Conservation (phyloP, 805 yeast species). For the Cyberlindnera galapagoensis region DNA sequence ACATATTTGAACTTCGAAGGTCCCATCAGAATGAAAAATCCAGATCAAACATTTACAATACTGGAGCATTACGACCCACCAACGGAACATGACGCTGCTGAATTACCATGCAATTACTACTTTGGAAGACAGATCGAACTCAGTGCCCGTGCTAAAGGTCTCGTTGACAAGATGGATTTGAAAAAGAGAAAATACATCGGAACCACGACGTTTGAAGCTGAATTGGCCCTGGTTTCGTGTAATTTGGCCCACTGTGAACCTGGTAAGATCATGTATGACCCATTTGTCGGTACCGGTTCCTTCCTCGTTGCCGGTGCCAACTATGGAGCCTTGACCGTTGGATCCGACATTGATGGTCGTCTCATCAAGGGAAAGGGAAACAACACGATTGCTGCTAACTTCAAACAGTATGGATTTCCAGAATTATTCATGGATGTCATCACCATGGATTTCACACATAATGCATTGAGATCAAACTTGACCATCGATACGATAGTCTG, state of each 20-base stretch:
- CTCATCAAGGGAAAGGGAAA: slow-evolving; percentile 63
- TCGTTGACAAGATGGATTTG: slow-evolving; percentile 74
- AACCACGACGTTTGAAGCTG: slow-evolving; percentile 96
- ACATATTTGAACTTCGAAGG: slow-evolving; percentile 68
- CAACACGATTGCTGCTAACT: slow-evolving; percentile 56
- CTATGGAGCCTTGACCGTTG: slow-evolving; percentile 73
- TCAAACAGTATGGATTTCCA: slow-evolving; percentile 62
- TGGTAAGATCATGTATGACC: slow-evolving; percentile 76
- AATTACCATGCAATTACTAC: slow-evolving; percentile 49
- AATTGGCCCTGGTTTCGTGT: slow-evolving; percentile 78
- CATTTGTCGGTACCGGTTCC: slow-evolving; percentile 96
- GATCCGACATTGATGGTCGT: slow-evolving; percentile 89
- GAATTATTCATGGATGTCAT: slow-evolving; percentile 62
- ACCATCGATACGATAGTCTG: slow-evolving; percentile 77
- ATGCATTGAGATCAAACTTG: slow-evolving; percentile 61
- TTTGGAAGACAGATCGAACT: slow-evolving; percentile 69
- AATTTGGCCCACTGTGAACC: slow-evolving; percentile 72
- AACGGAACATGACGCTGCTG: slow-evolving; percentile 35
- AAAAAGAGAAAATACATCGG: slow-evolving; percentile 84
- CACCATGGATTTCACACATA: slow-evolving; percentile 94
- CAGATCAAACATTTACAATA: slow-evolving; percentile 64
- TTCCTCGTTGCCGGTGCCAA: slow-evolving; percentile 83
- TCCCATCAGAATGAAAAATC: slow-evolving; percentile 67
- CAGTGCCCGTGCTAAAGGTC: slow-evolving; percentile 55
- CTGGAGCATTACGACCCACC: slow-evolving; percentile 66